Base-by-base conservation (phyloP, 2,329 filamentous ascomycete species). In the Aspergillus puulaauensis region DNA sequence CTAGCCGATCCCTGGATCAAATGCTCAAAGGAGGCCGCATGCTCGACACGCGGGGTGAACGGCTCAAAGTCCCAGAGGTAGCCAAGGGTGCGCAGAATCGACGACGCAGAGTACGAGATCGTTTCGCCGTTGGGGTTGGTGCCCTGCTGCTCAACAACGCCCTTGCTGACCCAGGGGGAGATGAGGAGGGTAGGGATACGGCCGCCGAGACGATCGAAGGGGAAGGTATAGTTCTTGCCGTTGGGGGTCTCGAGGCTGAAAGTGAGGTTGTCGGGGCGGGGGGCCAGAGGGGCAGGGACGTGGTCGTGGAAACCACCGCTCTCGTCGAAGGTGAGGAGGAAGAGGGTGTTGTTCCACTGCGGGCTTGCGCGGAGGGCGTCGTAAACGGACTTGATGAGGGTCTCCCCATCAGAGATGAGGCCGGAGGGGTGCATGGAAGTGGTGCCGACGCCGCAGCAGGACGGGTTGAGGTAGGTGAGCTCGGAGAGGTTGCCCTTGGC, bases 301-400 rank as follows among this genome's bases (percentile, higher is more conserved):
- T 76, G 73, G 65, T 76, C 73, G 52, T 71, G 68, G 66, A 75
- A 75, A 15, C 73, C 73, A 24, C 72, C 71, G 12, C 65, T 73
- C 65, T 75, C 73, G 49, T 74, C 73, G 49, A 74, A 76, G 33
- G 72, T 75, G 7, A 75, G 61, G 56, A 76, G 66, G 57, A 73
- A 69, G 31, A 75, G 66, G 12, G 72, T 72, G 43, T 72, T 51
- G 4, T 73, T 58, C 73, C 73, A 76, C 49, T 74, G 69, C 0
- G 70, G 70, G 9, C 68, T 62, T n/a, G 64, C 59, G 50, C 72
- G 71, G 46, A 75, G 60, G 11, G 72, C 67, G 17, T 75, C 73
- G 46, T 75, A 75, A 24, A 75, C 67, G 31, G 66, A 55, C 54
- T 74, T 73, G 64, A 75, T 68, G 37, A 77, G 63, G 14, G 58